A percentile compares a stretch with the other conserved stretches of the same genome.
These are phyloP conservation scores for Raffaelea ambrosiae DNA, from an alignment of 2,329 filamentous ascomycete species.

Conservation along the genomic window DNA sequence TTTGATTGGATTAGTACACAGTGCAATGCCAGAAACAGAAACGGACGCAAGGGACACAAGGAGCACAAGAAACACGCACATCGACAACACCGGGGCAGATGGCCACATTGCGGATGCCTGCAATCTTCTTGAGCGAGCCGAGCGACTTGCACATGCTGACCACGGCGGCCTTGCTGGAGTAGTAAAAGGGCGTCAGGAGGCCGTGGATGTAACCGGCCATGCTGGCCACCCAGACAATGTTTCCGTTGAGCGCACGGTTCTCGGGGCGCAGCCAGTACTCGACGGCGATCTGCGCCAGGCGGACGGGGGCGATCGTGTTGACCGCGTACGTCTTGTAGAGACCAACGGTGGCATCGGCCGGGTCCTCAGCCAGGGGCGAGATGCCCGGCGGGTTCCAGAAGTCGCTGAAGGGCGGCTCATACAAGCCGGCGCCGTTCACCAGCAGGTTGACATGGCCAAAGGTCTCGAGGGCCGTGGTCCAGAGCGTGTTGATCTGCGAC, in stretches of 20 bases:
- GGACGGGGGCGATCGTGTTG: constrained; percentile 32
- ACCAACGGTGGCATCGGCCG: background rate
- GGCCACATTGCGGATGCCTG: constrained; percentile 21
- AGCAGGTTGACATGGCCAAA: constrained; percentile 33
- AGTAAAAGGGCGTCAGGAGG: constrained; percentile 28
- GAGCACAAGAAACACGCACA: background rate
- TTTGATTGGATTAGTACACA: background rate
- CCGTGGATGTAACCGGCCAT: constrained; percentile 26
- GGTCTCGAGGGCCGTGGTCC: constrained; percentile 21
- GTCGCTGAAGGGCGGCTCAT: constrained; percentile 32
- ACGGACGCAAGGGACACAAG: background rate
- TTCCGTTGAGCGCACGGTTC: constrained; percentile 9
- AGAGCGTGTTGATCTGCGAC: constrained; percentile 26
- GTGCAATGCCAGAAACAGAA: too few relatives aligned
- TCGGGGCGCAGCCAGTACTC: constrained; percentile 25
- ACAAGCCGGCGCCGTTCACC: constrained; percentile 37
- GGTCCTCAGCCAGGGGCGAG: constrained; percentile 17
- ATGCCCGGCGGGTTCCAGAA: constrained; percentile 34
- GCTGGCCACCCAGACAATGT: constrained; percentile 25
- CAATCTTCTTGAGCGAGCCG: constrained; percentile 20
- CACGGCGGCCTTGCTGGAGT: constrained; percentile 29
- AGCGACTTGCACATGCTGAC: constrained; percentile 31
- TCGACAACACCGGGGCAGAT: constrained; percentile 2
- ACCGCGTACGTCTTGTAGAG: constrained; percentile 28
- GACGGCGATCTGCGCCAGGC: constrained; percentile 30